phyloP scores from a whole-genome alignment of 495 filamentous ascomycete genomes.

The Aspergillus cavernicola region DNA sequence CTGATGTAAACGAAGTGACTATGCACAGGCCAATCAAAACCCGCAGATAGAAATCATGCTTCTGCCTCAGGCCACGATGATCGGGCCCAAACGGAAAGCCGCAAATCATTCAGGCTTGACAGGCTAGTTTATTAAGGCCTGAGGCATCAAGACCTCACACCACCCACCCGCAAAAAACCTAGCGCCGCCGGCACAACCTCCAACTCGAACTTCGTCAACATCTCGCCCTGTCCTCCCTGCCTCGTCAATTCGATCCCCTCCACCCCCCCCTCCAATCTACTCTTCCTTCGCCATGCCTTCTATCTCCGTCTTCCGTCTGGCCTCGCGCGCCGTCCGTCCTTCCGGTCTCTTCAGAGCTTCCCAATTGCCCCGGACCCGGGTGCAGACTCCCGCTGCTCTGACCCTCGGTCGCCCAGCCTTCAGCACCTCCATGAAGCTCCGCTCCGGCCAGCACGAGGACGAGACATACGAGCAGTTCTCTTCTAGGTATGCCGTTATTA shows the following conservation, averaged over 20 bases:
- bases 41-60: slow-evolving; percentile 23
- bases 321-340: slow-evolving; percentile 63
- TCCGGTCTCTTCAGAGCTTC: slow-evolving; percentile 53
- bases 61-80: slow-evolving; percentile 33
- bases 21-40: slow-evolving; percentile 38
- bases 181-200: slow-evolving; percentile 29
- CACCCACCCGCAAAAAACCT: slow-evolving; percentile 46
- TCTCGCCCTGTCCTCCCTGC: slow-evolving; percentile 34
- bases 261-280: slow-evolving; percentile 22
- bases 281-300: slow-evolving; percentile 55
- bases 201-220: slow-evolving; percentile 33
- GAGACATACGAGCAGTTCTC: slow-evolving; percentile 99
- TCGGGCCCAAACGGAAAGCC: slow-evolving; percentile 17
- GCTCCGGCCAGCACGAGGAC: slow-evolving; percentile 64
- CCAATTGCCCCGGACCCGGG: slow-evolving; percentile 57
- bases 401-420: slow-evolving; percentile 56
- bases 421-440: slow-evolving; percentile 62
- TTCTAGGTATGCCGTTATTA: slow-evolving; percentile 69
- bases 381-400: slow-evolving; percentile 51
- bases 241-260: slow-evolving; percentile 25
- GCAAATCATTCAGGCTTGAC: slow-evolving; percentile 9
- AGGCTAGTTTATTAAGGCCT: too few relatives aligned
- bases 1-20: too few relatives aligned
- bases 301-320: slow-evolving; percentile 64
- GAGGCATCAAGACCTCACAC: slow-evolving; percentile 38